Evolutionary conservation across 352 stramenopile genomes (phyloP).

Genomic region (Salisapilia sapeloensis): DNA sequence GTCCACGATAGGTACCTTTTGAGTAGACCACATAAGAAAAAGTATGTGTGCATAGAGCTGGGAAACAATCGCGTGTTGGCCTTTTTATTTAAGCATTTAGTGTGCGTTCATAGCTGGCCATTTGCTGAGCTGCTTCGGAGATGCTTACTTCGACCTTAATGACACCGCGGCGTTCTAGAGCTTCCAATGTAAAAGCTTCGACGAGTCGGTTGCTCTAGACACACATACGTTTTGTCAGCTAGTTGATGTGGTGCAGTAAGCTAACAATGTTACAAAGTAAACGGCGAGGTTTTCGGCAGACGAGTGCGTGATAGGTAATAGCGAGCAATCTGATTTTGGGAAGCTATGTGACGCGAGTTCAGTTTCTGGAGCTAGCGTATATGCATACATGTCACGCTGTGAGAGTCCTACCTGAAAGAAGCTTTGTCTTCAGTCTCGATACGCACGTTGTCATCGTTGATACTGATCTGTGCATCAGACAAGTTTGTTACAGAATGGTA

Average conservation of each 20-base stretch:
- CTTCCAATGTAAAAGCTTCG: conserved; percentile 64
- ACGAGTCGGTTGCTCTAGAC: conserved; percentile 73
- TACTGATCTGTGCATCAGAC: conserved; percentile 41
- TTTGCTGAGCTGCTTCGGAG: conserved; percentile 85
- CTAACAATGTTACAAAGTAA: conserved; percentile 66
- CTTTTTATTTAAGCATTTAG: conserved; percentile 39
- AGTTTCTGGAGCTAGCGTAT: background rate
- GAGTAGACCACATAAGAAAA: too few relatives aligned
- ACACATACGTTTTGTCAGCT: conserved; percentile 1
- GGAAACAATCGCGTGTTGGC: too few relatives aligned
- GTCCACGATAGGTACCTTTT: too few relatives aligned
- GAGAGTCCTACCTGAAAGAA: conserved; percentile 63
- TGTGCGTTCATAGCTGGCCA: conserved; percentile 62
- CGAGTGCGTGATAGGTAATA: conserved; percentile 94
- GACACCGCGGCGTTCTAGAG: conserved; percentile 47
- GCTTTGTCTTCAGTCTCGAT: conserved; percentile 90
- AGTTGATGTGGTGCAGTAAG: too few relatives aligned
- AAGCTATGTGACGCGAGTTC: conserved; percentile 33
- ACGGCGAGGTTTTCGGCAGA: conserved; percentile 93
- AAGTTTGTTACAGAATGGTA: background rate
- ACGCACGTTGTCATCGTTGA: conserved; percentile 73
- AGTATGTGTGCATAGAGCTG: too few relatives aligned
- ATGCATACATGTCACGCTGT: background rate
- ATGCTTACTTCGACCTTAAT: conserved; percentile 89
- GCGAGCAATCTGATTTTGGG: conserved; percentile 86